Conservation (phyloP, 108 stramenopile species). For the Epithemia pelagica region DNA sequence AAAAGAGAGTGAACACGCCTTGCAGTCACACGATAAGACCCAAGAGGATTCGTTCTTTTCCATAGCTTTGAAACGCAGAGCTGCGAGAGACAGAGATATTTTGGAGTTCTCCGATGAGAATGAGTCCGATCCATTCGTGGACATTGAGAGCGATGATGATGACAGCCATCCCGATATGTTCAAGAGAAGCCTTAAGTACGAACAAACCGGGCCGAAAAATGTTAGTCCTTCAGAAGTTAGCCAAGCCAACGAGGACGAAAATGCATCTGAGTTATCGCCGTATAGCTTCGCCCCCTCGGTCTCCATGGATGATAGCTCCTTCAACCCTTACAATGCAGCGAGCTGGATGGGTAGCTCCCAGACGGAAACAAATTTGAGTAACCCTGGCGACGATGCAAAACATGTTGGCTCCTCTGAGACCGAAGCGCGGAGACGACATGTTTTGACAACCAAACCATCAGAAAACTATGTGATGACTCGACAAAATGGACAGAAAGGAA, state of each 20-base stretch:
- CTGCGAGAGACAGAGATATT: neutral
- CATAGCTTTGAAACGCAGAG: neutral
- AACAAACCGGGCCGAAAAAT: neutral
- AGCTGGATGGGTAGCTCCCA: too few relatives aligned
- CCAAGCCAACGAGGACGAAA: neutral
- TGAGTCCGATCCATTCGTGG: neutral
- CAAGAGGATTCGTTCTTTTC: neutral
- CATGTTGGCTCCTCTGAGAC: neutral
- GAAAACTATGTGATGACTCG: too few relatives aligned
- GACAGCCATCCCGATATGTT: neutral
- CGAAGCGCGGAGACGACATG: neutral
- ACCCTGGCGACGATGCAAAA: neutral
- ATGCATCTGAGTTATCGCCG: neutral
- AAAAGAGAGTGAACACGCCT: too few relatives aligned
- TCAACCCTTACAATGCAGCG: neutral
- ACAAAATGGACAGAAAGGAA: neutral
- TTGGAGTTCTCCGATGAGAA: neutral
- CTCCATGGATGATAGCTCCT: too few relatives aligned
- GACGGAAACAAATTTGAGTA: too few relatives aligned
- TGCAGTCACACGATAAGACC: too few relatives aligned
- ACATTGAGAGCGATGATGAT: neutral
- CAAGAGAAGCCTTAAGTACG: neutral
- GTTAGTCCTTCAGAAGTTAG: neutral
- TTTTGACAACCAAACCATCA: too few relatives aligned
- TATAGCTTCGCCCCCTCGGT: too few relatives aligned